These are phyloP conservation scores for Verticillium alfalfae DNA, from an alignment of 2,329 filamentous ascomycete genomes.

Conservation along the genomic window DNA sequence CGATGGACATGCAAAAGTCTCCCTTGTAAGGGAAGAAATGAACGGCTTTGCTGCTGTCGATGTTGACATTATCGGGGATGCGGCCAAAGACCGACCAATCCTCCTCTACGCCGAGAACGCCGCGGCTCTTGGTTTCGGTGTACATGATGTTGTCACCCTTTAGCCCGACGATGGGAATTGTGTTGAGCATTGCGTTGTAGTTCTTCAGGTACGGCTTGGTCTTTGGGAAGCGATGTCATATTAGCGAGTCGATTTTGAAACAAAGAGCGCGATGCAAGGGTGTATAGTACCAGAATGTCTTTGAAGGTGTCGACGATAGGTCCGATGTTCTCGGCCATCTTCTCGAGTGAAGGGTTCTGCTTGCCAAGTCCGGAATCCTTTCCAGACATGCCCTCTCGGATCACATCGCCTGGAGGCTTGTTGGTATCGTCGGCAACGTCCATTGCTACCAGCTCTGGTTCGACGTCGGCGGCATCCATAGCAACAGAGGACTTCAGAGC, in stretches of 20 bases:
- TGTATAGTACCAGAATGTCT: neutral
- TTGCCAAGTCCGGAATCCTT: neutral
- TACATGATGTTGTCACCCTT: neutral
- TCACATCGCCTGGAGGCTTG: too few species aligned
- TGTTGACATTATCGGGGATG: neutral
- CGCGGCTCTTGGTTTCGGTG: neutral
- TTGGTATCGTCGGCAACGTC: too few species aligned
- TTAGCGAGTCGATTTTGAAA: neutral
- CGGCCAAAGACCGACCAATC: neutral
- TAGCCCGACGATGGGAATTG: neutral
- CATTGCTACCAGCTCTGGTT: too few species aligned
- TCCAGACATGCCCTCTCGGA: neutral
- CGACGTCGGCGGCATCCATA: too few species aligned
- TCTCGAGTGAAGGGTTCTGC: neutral
- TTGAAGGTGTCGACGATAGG: neutral
- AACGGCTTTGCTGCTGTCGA: neutral
- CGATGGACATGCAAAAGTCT: neutral
- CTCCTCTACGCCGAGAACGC: neutral
- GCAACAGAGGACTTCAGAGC: too few species aligned
- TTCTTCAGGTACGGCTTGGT: neutral
- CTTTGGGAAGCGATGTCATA: neutral
- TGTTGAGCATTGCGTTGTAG: neutral
- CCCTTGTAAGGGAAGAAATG: neutral
- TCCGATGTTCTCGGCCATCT: neutral
- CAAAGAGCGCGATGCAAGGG: neutral